These are phyloP conservation scores for Phoma sp. DNA, from an alignment of 2,329 filamentous ascomycete genomes.

Conservation along the genomic window DNA sequence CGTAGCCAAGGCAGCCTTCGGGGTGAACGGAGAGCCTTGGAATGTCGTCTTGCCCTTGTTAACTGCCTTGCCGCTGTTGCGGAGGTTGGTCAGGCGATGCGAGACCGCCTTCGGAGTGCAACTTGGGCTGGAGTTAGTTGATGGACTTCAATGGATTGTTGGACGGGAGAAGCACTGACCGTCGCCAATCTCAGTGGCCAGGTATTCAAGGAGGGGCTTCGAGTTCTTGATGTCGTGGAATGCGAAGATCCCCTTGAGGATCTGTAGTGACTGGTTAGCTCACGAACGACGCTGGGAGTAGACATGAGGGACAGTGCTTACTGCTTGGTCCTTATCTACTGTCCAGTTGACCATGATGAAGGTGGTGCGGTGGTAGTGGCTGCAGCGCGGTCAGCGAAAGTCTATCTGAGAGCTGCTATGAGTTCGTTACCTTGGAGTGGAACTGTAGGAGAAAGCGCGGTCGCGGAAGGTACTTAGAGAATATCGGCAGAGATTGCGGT, in stretches of 20 bases:
- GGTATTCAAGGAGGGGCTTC: neutral
- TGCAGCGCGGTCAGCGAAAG: neutral
- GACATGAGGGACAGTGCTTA: neutral
- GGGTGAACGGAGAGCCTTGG: neutral
- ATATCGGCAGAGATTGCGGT: no score
- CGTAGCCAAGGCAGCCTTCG: neutral
- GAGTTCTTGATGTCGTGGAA: constrained; percentile 14
- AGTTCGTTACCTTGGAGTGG: neutral
- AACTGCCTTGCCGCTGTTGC: constrained; percentile 9
- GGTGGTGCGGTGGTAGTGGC: neutral
- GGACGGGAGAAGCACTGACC: neutral
- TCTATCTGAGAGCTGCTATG: neutral
- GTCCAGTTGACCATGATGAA: constrained; percentile 9
- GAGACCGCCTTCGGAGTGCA: constrained; percentile 37
- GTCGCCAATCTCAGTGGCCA: neutral
- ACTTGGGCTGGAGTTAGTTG: constrained; percentile 7
- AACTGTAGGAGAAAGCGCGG: neutral
- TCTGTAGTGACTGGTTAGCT: neutral
- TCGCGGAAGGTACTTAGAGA: neutral
- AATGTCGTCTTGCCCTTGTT: neutral
- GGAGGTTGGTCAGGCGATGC: constrained; percentile 31
- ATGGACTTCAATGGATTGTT: neutral
- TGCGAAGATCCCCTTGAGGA: constrained; percentile 9
- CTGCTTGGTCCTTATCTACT: neutral
- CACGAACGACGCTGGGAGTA: no score